A percentile compares a stretch with the other conserved stretches of the same genome.
Conservation (phyloP, 192 early-diverging fungal genomes). For the Mortierella claussenii region DNA sequence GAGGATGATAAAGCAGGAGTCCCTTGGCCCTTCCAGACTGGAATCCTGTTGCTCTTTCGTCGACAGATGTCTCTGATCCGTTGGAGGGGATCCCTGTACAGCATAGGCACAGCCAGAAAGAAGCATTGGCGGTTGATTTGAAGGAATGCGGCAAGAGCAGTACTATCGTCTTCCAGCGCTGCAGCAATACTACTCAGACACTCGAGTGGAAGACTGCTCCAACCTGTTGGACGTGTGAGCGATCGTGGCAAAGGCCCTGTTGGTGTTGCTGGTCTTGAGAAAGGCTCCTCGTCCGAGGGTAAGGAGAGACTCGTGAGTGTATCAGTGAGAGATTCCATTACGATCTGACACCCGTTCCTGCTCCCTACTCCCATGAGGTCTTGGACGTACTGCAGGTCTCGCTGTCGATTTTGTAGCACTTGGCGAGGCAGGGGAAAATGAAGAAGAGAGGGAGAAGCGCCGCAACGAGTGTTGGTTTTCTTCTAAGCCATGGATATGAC, state of each 20-base stretch:
- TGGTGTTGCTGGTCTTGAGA: background rate
- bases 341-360: too few relatives aligned
- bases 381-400: too few relatives aligned
- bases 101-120: constrained; percentile 12
- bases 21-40: too few relatives aligned
- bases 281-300: background rate
- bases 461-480: too few relatives aligned
- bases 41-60: constrained; percentile 4
- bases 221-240: background rate
- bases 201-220: constrained; percentile 17
- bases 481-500: too few relatives aligned
- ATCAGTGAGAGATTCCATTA: too few relatives aligned
- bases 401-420: too few relatives aligned
- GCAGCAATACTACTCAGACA: constrained; percentile 17
- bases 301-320: too few relatives aligned
- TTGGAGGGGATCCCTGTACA: constrained; percentile 23
- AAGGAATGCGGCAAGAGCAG: constrained; percentile 14
- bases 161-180: constrained; percentile 11
- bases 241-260: background rate
- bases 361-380: too few relatives aligned
- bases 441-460: too few relatives aligned
- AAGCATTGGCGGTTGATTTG: constrained; percentile 34
- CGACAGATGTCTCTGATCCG: constrained; percentile 8
- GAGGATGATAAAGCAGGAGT: background rate
- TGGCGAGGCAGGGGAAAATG: too few relatives aligned